Evolutionary conservation across 345 rosid genomes (phyloP), one percentile per base, ranked within the genome.

Genomic region (Salix caprea): DNA sequence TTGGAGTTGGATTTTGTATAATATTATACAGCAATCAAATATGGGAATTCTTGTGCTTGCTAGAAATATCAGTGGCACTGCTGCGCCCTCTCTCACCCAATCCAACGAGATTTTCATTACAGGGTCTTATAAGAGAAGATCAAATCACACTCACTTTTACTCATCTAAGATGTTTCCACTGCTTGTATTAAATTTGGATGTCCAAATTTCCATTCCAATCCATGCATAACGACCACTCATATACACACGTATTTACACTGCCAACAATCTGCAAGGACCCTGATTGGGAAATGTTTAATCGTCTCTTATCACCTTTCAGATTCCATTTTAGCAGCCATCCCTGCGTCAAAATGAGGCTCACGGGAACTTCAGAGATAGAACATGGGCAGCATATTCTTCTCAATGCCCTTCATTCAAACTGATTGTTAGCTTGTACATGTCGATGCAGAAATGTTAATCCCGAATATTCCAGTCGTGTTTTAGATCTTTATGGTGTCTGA

Each of bases 11-110:
- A 70, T 21, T 24, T 11, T 69, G 70, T 52, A 52, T 15, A 52
- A 71, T 36, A 71, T n/a, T n/a, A 52, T 71, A 71, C 48, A 65
- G 16, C 66, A 18, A 72, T 54, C 34, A 69, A 56, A 46, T 32
- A 3, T 26, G 26, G 54, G 71, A 40, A 44, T 67, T 56, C 19
- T 56, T 54, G 32, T 32, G 23, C 34, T 18, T n/a, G 37, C 13
- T 56, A 56, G 48, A 44, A 36, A 58, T 24, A 69, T 69, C 52
- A 16, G 39, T 70, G 61, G 36, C 21, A 9, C 28, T 70, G 19
- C 23, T 8, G 46, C 9, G 46, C 9, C 18, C 12, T 46, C 7
- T 6, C 26, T 2, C 7, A 1, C 24, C 13, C 46, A 7, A 15
- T 39, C 32, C 13, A 32, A 16, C 39, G 24, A 65, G 24, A 32